Conservation (phyloP, 2,329 filamentous ascomycete species). For the Aureobasidium sp. region DNA sequence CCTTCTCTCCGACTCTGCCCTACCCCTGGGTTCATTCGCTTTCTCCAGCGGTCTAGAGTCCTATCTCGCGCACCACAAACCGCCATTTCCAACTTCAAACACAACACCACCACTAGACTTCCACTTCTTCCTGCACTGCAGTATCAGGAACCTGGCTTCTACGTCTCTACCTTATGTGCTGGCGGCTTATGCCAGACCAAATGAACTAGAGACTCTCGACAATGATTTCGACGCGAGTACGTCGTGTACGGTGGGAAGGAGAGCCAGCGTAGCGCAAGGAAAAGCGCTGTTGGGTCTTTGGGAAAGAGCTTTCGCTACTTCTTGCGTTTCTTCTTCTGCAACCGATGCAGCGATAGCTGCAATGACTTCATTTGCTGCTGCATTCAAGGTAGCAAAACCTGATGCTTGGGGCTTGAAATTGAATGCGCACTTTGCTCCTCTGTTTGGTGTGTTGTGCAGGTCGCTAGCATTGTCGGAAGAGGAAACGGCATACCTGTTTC, state of each 20-base stretch:
- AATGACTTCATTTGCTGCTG: neutral
- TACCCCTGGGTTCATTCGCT: conserved; percentile 79
- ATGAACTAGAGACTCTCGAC: conserved; percentile 53
- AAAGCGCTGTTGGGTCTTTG: conserved; percentile 67
- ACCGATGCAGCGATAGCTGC: neutral
- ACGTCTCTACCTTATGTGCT: conserved; percentile 70
- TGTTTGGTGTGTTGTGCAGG: conserved; percentile 60
- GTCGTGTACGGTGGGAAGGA: conserved; percentile 69
- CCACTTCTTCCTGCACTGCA: conserved; percentile 61
- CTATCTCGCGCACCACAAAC: conserved; percentile 59
- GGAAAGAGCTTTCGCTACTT: conserved; percentile 43
- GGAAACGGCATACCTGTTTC: conserved; percentile 66
- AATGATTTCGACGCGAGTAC: conserved; percentile 70
- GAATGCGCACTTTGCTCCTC: conserved; percentile 61
- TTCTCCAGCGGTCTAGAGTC: conserved; percentile 80
- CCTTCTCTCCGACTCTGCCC: conserved; percentile 71
- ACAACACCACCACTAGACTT: conserved; percentile 39
- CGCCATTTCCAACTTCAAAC: conserved; percentile 24
- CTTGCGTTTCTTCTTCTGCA: neutral
- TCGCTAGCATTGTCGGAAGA: conserved; percentile 54
- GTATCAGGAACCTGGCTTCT: conserved; percentile 62
- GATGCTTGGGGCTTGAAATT: conserved; percentile 1
- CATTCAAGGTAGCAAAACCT: neutral
- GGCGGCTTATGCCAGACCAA: conserved; percentile 54
- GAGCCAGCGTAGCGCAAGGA: conserved; percentile 69